Evolutionary conservation across 140 eudicot genomes (phyloP).

Genomic region (Eryngium alpinum): DNA sequence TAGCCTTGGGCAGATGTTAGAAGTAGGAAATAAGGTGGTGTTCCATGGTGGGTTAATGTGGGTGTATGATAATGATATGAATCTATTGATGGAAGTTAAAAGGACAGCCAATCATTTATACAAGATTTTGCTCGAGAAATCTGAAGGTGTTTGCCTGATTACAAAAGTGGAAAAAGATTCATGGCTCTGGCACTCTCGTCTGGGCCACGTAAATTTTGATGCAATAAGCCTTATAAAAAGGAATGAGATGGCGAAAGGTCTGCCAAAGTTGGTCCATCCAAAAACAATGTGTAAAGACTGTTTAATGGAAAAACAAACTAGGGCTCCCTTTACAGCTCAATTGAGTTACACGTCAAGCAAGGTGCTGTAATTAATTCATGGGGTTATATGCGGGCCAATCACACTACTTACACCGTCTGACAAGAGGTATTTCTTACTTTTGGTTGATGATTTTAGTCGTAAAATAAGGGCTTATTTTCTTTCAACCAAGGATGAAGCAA

Average conservation of each 20-base stretch:
- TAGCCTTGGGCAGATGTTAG: slow-evolving; percentile 13
- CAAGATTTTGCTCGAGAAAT: neutral
- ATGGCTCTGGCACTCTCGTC: neutral
- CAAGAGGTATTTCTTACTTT: neutral
- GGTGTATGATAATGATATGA: neutral
- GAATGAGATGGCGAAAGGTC: neutral
- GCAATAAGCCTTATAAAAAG: neutral
- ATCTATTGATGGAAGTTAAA: neutral
- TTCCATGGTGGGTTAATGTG: neutral
- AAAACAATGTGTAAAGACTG: neutral
- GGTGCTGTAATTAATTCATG: neutral
- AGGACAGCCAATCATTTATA: neutral
- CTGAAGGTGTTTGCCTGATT: neutral
- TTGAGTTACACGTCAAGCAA: neutral
- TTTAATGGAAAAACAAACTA: neutral
- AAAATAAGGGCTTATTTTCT: neutral
- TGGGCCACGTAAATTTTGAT: neutral
- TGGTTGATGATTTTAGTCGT: neutral
- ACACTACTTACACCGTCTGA: neutral
- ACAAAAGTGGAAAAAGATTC: neutral
- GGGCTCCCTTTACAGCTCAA: neutral
- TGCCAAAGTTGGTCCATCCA: neutral
- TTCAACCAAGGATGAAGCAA: neutral
- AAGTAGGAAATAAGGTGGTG: neutral
- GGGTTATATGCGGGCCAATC: neutral